Base-by-base conservation (phyloP, 192 early-diverging fungal species). In the Spizellomyces sp. region DNA sequence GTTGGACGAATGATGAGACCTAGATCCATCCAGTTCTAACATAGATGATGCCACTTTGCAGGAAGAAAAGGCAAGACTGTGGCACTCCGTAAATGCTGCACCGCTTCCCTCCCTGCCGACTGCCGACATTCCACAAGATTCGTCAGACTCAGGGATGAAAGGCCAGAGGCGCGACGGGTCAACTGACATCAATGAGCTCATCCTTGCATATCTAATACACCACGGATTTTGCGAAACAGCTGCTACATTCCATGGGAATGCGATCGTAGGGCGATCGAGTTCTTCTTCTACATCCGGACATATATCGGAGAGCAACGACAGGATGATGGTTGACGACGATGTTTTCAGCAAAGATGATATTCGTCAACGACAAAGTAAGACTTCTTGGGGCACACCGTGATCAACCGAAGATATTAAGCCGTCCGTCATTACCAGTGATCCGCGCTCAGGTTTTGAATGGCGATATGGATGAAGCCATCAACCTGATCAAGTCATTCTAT, bases 211-310 rank as follows among this genome's bases (percentile, higher is more conserved):
- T 65, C 79, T 99, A 66, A 71, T 94, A 61, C 93, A 96, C 64
- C 90, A 88, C 67, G 95, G 95, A 52, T 93, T 89, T 69, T 84
- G 81, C 21, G 87, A 88, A 45, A 93, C 92, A 15, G 93, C 95
- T 0, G 81, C 86, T 15, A 86, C 86, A 0, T 87, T 98, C 61
- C 62, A 62, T 10, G 46, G 62, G 47, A 63, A 58, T 27, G 64
- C 66, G 6, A 19, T 60, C 14, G 14, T 27, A 5, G 17, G 36
- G 59, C 59, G 36, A 61, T 15, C 14, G 9, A 61, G 14, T 19
- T n/a, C 12, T 54, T 54, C 50, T 36, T 36, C 27, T 36, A 36
- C 27, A 36, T 36, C 27, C 27, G 27, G 27, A 36, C 27, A 36
- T 3, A 57, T 45, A 48, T 6, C 66, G 73, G 5, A 71, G 78